phyloP scores from a whole-genome alignment of 2,329 filamentous ascomycete species.

The Pseudogymnoascus verrucosus region DNA sequence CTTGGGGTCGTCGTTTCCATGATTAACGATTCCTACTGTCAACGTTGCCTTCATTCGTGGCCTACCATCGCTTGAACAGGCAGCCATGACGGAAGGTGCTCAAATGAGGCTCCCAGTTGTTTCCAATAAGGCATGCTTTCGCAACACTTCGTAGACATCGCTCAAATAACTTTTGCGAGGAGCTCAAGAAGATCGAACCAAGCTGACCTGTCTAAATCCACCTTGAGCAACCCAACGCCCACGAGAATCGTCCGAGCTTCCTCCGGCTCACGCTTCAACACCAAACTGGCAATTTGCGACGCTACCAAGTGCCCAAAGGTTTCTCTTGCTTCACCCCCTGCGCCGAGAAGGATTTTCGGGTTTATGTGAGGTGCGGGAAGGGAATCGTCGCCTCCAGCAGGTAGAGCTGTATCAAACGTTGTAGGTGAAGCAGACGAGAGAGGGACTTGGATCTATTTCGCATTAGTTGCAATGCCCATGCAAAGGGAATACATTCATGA shows the following conservation, averaged over 20 bases:
- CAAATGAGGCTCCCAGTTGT: neutral
- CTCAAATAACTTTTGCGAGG: conserved; percentile 43
- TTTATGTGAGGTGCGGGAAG: conserved; percentile 78
- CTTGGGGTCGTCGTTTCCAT: neutral
- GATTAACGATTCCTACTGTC: neutral
- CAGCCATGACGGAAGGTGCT: neutral
- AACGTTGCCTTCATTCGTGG: neutral
- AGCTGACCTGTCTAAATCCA: conserved; percentile 38
- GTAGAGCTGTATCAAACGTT: conserved; percentile 45
- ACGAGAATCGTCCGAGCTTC: conserved; percentile 54
- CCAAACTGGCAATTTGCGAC: conserved; percentile 75
- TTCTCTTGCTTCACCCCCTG: conserved; percentile 70
- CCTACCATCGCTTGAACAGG: neutral
- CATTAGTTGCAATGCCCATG: conserved; percentile 19
- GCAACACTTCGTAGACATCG: neutral
- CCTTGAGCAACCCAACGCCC: conserved; percentile 49
- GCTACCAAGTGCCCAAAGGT: conserved; percentile 82
- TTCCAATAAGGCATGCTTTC: neutral
- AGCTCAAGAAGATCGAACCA: conserved; percentile 61
- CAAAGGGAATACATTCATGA: conserved; percentile 13
- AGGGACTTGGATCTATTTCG: conserved; percentile 63
- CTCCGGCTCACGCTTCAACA: conserved; percentile 62
- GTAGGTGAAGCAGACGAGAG: conserved; percentile 60
- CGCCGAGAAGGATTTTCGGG: conserved; percentile 79
- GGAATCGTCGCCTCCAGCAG: conserved; percentile 27